Conservation (phyloP, 768 basidiomycete species). For the Boletus bicolor region DNA sequence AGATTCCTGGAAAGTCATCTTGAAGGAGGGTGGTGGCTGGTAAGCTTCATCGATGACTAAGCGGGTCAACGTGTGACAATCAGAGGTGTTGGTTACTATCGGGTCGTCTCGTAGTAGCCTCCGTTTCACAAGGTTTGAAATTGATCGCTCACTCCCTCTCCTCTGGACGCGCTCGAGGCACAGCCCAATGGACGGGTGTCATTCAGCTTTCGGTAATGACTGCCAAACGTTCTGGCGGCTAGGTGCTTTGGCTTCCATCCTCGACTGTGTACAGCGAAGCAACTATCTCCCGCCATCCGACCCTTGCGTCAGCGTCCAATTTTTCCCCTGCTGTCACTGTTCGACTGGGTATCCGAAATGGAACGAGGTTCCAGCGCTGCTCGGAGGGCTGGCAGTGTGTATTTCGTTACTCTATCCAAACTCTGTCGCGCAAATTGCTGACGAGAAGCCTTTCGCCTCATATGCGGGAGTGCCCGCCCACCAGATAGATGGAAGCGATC, state of each 20-base stretch:
- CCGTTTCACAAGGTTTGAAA: background rate
- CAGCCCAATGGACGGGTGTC: background rate
- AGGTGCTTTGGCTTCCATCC: conserved; percentile 9
- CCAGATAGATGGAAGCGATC: background rate
- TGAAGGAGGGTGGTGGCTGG: conserved; percentile 5
- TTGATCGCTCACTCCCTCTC: background rate
- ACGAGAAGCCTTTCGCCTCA: conserved; percentile 2
- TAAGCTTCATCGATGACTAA: conserved; percentile 20
- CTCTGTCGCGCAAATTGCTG: background rate
- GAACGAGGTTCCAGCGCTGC: background rate
- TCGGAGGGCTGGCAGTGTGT: background rate
- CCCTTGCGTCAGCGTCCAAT: background rate
- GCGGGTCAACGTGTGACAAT: conserved; percentile 5
- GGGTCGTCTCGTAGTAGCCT: too few relatives aligned
- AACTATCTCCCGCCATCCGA: background rate
- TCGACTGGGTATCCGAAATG: conserved; percentile 7
- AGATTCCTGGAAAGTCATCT: conserved; percentile 18
- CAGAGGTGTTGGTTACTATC: background rate
- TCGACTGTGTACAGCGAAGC: background rate
- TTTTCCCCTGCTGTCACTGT: background rate
- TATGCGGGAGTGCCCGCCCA: background rate
- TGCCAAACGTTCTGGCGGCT: background rate
- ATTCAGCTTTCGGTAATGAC: background rate
- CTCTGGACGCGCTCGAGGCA: background rate
- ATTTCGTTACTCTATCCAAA: background rate